Evolutionary conservation across 768 basidiomycete species (phyloP).

Genomic region (Gyrodon lividus): DNA sequence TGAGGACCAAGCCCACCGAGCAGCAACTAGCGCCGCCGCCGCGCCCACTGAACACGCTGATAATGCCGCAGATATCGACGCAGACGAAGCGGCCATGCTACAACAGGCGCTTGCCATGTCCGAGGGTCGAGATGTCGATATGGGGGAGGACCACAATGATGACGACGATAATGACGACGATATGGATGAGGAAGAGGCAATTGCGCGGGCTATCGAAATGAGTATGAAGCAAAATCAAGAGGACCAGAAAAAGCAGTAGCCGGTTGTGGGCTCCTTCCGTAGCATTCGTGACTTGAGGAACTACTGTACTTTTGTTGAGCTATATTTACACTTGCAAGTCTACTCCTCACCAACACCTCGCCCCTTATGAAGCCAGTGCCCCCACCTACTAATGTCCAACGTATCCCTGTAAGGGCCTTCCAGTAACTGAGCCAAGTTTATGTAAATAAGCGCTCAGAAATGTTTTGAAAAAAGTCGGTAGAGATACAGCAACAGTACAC

Average conservation of each 20-base stretch:
- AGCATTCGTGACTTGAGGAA: neutral
- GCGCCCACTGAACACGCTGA: conserved; percentile 22
- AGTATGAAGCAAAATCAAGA: conserved; percentile 73
- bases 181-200: conserved; percentile 84
- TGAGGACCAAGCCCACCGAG: conserved; percentile 37
- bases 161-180: conserved; percentile 67
- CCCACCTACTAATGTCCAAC: neutral
- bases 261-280: neutral
- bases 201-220: conserved; percentile 89
- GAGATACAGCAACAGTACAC: too few relatives aligned
- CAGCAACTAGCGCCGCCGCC: conserved; percentile 22
- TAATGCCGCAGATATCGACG: conserved; percentile 48
- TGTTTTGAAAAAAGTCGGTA: too few relatives aligned
- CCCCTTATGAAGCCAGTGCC: too few relatives aligned
- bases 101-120: conserved; percentile 78
- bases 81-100: conserved; percentile 78
- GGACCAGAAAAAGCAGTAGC: conserved; percentile 37
- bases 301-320: neutral
- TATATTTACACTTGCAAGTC: neutral
- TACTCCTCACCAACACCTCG: too few relatives aligned
- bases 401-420: neutral
- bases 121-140: conserved; percentile 51
- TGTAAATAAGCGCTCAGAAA: too few relatives aligned
- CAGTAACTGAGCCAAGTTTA: too few relatives aligned
- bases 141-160: conserved; percentile 42